These are phyloP conservation scores for Irpex sp. DNA, from an alignment of 1,284 basidiomycete genomes.

Conservation along the genomic window DNA sequence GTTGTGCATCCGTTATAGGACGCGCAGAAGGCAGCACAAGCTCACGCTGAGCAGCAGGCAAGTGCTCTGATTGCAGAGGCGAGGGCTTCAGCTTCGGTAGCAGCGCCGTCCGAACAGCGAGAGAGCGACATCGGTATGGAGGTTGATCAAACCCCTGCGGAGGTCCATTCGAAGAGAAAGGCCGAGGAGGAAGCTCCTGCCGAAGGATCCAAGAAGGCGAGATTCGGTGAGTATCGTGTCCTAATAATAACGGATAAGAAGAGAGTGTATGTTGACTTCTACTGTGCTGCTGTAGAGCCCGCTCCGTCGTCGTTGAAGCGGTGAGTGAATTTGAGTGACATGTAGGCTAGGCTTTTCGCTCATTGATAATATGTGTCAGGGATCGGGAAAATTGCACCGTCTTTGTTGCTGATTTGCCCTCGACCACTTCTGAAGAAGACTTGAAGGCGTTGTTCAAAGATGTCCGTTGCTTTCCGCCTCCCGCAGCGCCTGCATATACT, in stretches of 20 bases:
- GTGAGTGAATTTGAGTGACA: constrained; percentile 4
- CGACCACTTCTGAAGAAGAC: constrained; percentile 58
- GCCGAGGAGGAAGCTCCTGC: constrained; percentile 48
- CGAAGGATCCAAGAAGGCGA: constrained; percentile 54
- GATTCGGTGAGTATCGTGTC: constrained; percentile 43
- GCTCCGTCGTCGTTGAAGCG: too few species aligned
- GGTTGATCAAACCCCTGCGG: constrained; percentile 37
- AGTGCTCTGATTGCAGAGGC: constrained; percentile 30
- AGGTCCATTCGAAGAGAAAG: constrained; percentile 54
- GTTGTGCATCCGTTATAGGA: neutral
- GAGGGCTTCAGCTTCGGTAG: too few species aligned
- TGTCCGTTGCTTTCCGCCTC: constrained; percentile 42
- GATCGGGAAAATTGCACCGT: constrained; percentile 96
- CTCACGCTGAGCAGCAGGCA: constrained; percentile 43
- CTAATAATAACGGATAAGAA: too few species aligned
- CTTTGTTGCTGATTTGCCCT: constrained; percentile 75
- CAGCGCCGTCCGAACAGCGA: too few species aligned
- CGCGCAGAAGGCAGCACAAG: constrained; percentile 28
- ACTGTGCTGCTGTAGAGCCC: too few species aligned
- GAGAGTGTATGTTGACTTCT: too few species aligned
- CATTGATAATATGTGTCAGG: constrained; percentile 56
- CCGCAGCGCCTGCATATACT: neutral
- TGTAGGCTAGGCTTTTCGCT: constrained; percentile 41
- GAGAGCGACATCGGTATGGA: constrained; percentile 38
- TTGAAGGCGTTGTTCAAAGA: constrained; percentile 81